Base-by-base conservation (phyloP, 768 basidiomycete species). In the Nidularia pulvinata region DNA sequence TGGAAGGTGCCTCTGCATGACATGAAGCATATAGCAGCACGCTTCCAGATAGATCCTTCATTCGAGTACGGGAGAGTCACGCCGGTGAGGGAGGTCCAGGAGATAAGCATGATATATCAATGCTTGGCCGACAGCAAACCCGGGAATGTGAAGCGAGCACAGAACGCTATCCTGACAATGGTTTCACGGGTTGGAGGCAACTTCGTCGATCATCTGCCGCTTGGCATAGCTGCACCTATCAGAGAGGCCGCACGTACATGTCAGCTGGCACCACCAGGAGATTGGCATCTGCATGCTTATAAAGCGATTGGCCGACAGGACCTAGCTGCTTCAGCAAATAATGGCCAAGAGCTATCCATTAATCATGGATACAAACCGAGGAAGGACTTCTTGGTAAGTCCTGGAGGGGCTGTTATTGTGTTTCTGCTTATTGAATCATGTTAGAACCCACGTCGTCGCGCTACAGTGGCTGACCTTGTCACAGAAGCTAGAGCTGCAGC, bases 191-290 rank as follows among this genome's bases (percentile, higher is more conserved):
- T 78, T 22, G 80, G 79, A 3, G 63, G 70, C 5, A 73, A 78
- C 10, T 76, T 85, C 48, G 60, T 91, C 42, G 74, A 81, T 51
- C 69, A 71, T 16, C 66, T 94, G 14, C 85, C 91, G 1, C 65
- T 91, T 9, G 90, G 91, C 0, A 74, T 91, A 32, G 81, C 86
- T 1, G 80, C 86, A 0, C 95, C 96, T 1, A 70, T 98, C 4
- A 74, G 88, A 50, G 97, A 98, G 66, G 91, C 90, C 1, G 76
- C 89, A n/a, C 73, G 93, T 55, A 85, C 88, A 7, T 93, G 92
- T 56, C 94, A 96, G 63, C 69, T 89, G 5, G 80, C 85, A 0
- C 91, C 95, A 2, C 84, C 88, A 1, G 75, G 78, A 4, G 79
- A 86, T 56, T 95, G 93, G 93, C 79, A 86, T 0, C 56, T 80